Base-by-base conservation (phyloP, 768 basidiomycete genomes). In the Cantharellus cinnabarinus region DNA sequence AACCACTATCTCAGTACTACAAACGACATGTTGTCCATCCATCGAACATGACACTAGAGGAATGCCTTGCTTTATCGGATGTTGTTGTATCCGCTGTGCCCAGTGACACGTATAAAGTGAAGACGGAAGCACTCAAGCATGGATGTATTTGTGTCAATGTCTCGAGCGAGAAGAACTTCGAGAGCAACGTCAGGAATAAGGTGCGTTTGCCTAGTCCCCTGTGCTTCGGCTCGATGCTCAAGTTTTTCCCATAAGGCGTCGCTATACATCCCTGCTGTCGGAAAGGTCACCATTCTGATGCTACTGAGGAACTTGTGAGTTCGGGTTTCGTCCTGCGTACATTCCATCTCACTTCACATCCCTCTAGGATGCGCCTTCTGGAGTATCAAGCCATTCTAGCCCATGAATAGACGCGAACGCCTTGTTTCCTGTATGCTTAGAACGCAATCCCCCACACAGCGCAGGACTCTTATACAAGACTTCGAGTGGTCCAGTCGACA, bases 241-340 rank as follows among this genome's bases (percentile, higher is more conserved):
- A 53, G 37, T 50, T 14, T 38, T 58, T 60, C 14, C 20, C 20
- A 29, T 29, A 60, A 90, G 91, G 93, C 91, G 5, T 89, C 90
- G 10, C 74, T 99, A 60, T 97, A 97, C 69, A 76, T 98, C 63
- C 91, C 94, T 4, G 83, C 89, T 3, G 89, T 99, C n/a, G 95
- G 95, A 20, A 95, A 94, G 72, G 86, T 95, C 60, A 99, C 95
- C 1, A 95, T 97, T 64, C 73, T 93, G 67, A 94, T 99, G 89
- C 77, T 99, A n/a, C 77, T 95, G 66, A 79, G 94, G 53, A 99
- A 99, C 68, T 67, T 99, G 85, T 91, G 44, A 48, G 44, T 29
- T 29, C 20, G 20, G 20, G 20, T 29, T 29, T 29, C 20, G 20
- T 29, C 20, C 20, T 29, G 20, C 20, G 0, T 29, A 29, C 20